Base-by-base conservation (phyloP, 257 asterid species). In the Leonotis leonurus region DNA sequence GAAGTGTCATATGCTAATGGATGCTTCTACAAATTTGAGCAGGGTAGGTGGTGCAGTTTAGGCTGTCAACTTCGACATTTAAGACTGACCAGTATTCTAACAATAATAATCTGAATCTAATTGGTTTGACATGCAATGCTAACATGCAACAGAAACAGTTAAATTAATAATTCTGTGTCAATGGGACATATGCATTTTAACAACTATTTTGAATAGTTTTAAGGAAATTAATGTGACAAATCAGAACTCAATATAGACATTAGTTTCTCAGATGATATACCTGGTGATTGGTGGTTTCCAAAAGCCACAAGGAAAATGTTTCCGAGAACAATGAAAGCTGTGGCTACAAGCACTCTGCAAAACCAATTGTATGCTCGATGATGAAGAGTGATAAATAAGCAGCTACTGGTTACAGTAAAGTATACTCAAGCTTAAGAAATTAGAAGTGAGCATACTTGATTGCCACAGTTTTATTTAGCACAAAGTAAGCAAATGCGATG, bases 271-370 rank as follows among this genome's bases (percentile, higher is more conserved):
- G 70, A 71, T 67, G 68, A 70, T 46, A 69, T 79, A 91, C 98
- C 96, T 70, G 98, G 98, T 56, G 98, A 91, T 56, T 91, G 98
- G 81, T 91, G 98, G 83, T 91, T 88, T 29, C 98, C 98, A 65
- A 91, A 91, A 70, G 98, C 98, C 73, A 91, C 98, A 54, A 91
- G 95, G 83, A 91, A 88, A 75, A 88, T 80, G 78, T 91, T 91
- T 62, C 98, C 98, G 24, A 91, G 86, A 68, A 91, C 98, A 78
- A 91, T 84, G 75, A 91, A 91, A 68, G 95, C 85, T 22, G 98
- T 91, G 58, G 98, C 98, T 62, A 86, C 75, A 63, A 86, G 85
- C 60, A 91, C 95, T 48, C 98, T 91, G 86, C 58, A 70, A 62
- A 56, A 65, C 71, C 24, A 63, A 78, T 73, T 49, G 51, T 32